Base-by-base conservation (phyloP, 306 rosid genomes). In the Calophaca sinica region DNA sequence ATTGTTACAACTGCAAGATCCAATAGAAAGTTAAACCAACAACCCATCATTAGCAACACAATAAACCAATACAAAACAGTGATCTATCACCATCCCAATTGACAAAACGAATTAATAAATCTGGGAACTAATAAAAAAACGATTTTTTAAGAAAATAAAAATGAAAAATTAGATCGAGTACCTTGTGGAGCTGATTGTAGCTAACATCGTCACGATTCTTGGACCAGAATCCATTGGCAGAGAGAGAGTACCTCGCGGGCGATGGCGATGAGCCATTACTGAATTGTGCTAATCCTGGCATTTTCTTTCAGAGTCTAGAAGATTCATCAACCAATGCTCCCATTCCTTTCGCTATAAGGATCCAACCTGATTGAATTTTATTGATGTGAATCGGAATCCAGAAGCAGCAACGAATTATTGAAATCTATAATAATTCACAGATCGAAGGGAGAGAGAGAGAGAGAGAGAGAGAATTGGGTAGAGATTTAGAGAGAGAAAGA, bases 261-360 rank as follows among this genome's bases (percentile, higher is more conserved):
- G 74, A 6, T 3, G 10, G 49, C 81, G 92, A 84, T 57, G 88
- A 75, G 70, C 89, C 92, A 83, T 81, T 78, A 87, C 79, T 78
- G 70, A 79, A 88, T 83, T 87, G 92, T 73, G 93, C 80, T 88
- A 90, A 80, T 51, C 88, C 98, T 31, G 98, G 98, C 98, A 93
- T 92, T 42, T 53, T 75, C 0, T 60, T 81, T 87, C 92, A 90
- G 69, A 75, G 67, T 66, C 79, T 62, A 48, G 32, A 66, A 83
- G 78, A 84, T 70, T 78, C 86, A 82, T 74, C 73, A 67, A 65
- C 14, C 74, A 62, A 71, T 69, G 73, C 73, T 59, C 66, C 86
- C 89, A 87, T 88, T 79, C 77, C 68, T 78, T 54, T 42, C 5
- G 48, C 2, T 5, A 14, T 29, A 46, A 60, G 41, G 78, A 74